Evolutionary conservation across 371 early-diverging fungal genomes (phyloP), one percentile per base, ranked within the genome.

Genomic region (Mucor saturninus): DNA sequence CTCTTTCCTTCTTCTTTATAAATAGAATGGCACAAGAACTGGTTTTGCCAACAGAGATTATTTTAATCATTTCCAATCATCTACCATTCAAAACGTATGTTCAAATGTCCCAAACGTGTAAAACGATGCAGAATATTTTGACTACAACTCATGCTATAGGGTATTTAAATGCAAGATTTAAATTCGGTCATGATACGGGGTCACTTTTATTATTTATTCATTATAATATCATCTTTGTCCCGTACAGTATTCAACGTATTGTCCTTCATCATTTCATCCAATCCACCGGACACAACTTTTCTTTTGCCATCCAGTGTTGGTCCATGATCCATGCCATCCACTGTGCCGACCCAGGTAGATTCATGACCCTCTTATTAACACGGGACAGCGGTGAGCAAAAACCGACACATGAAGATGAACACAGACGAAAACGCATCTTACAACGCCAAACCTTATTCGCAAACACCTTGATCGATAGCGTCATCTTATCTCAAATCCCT

Each of bases 111-210:
- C 59, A 65, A 45, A 65, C 65, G 28, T 65, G 66, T 29, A 54
- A 26, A 31, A 54, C 32, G 10, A 31, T 69, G 9, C 43, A 66
- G 26, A 31, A 54, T 2, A 32, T 54, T 15, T 42, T 69, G 11
- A 56, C 48, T 21, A 38, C 54, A 40, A 42, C 48, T 8, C 39
- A 55, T 13, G 55, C 66, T 21, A 60, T 69, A 5, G 15, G 51
- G 13, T 69, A 69, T 35, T 38, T 69, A 31, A 46, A 65, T 29
- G 30, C 53, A n/a, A 59, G 69, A 9, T 66, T 69, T 13, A 59
- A 49, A 39, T 50, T 59, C 14, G 56, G 60, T 26, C 56, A 66
- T 13, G 49, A 51, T 32, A 69, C 67, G 29, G 69, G 69, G 21
- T 50, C 56, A 3, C 39, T 65, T 29, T 37, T 69, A 29, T 43